Base-by-base conservation (phyloP, 345 rosid genomes). In the Populus pruinosa region DNA sequence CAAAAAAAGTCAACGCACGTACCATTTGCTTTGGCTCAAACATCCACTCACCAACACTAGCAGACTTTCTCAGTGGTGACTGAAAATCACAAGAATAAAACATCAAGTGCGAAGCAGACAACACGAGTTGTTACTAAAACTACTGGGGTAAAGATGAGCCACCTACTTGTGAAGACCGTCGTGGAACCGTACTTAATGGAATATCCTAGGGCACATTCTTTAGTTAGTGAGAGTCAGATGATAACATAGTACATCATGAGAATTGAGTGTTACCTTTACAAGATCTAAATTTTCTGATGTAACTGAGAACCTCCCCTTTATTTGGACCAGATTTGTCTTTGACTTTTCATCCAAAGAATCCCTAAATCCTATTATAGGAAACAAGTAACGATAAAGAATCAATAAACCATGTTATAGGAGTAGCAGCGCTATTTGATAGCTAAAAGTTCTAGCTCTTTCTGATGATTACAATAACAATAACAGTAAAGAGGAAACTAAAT, bases 251-350 rank as follows among this genome's bases (percentile, higher is more conserved):
- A 69, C 66, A 38, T 69, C 67, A 71, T 29, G 21, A 75, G 55
- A 74, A 76, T 73, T 67, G 70, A 88, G 68, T 25, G 53, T 80
- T 84, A 93, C 99, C 98, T 96, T 96, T 69, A 80, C 89, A 82
- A 92, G 97, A 88, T 96, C 98, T 65, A 96, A 76, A 84, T 91
- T 96, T 86, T 92, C 99, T 75, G 98, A 96, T 80, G 99, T 96
- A 66, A 96, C 99, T 35, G 98, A 96, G 82, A 96, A 96, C 71
- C 98, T 83, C 73, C 99, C 99, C 86, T 92, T 96, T 76, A 94
- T 92, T 83, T 96, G 98, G 82, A 96, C 97, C 69, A 94, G 86
- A 82, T 88, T 96, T 70, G 94, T 86, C 89, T 94, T 96, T 49
- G 97, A 84, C 78, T 92, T 96, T 8, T 96, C 99, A 86, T 96